These are phyloP conservation scores for Trametes elegans DNA, from an alignment of 768 basidiomycete genomes.

Conservation along the genomic window DNA sequence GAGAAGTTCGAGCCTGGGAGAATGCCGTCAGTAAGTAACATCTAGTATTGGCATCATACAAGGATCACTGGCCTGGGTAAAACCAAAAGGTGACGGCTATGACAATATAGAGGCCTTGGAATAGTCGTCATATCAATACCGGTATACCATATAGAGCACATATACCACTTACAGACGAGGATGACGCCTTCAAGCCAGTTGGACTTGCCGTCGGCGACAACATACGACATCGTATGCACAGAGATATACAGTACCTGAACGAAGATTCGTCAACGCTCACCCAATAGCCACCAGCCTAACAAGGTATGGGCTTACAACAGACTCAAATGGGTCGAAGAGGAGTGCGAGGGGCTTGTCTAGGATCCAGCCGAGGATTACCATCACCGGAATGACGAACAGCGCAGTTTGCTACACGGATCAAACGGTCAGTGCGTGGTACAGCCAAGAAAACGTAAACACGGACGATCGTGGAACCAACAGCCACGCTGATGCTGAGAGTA, in stretches of 20 bases:
- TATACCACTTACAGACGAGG: conserved; percentile 67
- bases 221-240: conserved; percentile 72
- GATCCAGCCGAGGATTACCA: conserved; percentile 79
- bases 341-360: conserved; percentile 77
- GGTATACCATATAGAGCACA: not conserved
- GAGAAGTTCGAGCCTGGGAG: conserved; percentile 35
- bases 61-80: conserved; percentile 39
- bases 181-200: conserved; percentile 93
- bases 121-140: conserved; percentile 1
- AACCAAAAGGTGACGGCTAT: conserved; percentile 55
- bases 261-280: no score
- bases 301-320: conserved; percentile 38
- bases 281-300: not conserved
- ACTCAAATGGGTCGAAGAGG: conserved; percentile 87
- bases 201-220: conserved; percentile 81
- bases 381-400: conserved; percentile 69
- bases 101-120: conserved; percentile 51
- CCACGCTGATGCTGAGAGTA: conserved; percentile 79
- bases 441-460: conserved; percentile 25
- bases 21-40: conserved; percentile 12
- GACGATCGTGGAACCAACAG: conserved; percentile 76
- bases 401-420: conserved; percentile 60
- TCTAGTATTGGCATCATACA: no score
- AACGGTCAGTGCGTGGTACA: not conserved
- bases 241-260: conserved; percentile 46